Conservation (phyloP, 148 eudicot genomes). For the Rhododendron kiyosumense region DNA sequence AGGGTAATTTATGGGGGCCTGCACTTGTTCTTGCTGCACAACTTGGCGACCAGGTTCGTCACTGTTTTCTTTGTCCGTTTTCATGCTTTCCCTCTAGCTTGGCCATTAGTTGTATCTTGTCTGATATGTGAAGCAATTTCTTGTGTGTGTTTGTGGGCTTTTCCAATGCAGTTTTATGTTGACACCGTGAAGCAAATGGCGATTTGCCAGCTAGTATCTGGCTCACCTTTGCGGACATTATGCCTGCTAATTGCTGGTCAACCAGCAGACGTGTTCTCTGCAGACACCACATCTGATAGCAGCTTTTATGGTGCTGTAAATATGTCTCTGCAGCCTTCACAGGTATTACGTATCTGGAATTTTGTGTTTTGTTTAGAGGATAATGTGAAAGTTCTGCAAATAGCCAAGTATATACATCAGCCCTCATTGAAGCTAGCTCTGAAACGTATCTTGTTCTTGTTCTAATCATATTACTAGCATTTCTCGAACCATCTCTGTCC, state of each 20-base stretch:
- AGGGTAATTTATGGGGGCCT: slow-evolving; percentile 83
- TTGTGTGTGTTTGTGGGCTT: not conserved
- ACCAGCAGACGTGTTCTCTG: slow-evolving; percentile 75
- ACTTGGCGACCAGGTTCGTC: slow-evolving; percentile 73
- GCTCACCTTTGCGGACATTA: slow-evolving; percentile 81
- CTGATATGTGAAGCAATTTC: not conserved
- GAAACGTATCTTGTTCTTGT: not conserved
- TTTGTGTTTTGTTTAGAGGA: not conserved
- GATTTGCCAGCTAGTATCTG: slow-evolving; percentile 63
- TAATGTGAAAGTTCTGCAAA: not conserved
- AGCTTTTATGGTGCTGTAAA: not conserved
- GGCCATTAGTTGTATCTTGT: not conserved
- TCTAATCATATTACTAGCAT: not conserved
- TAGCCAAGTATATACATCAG: not conserved
- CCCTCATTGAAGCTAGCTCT: not conserved
- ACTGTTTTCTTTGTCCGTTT: not conserved
- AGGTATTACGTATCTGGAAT: not conserved
- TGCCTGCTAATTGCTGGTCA: slow-evolving; percentile 83
- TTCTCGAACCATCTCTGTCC: not conserved
- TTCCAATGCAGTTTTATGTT: slow-evolving; percentile 58
- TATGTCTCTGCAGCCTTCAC: not conserved
- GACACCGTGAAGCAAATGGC: slow-evolving; percentile 91
- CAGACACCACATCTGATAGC: slow-evolving; percentile 13
- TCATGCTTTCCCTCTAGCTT: not conserved
- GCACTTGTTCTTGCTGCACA: slow-evolving; percentile 85